phyloP scores from a whole-genome alignment of 2,329 filamentous ascomycete genomes.

The Podosphaera xanthii region DNA sequence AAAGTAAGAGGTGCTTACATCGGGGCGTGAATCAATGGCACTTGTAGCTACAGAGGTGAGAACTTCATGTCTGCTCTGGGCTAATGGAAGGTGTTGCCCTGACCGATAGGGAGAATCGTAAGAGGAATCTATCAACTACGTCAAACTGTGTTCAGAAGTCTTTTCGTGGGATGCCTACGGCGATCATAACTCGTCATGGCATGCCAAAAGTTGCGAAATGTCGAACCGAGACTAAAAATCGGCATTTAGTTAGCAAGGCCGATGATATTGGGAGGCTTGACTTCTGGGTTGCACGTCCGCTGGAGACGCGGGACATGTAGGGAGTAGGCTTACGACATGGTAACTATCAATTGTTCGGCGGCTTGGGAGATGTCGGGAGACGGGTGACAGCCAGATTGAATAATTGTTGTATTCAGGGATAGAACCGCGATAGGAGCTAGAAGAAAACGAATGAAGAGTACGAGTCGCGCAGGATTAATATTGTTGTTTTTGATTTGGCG shows the following conservation, averaged over 20 bases:
- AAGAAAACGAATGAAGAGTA: too few relatives aligned
- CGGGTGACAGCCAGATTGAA: conserved; percentile 6
- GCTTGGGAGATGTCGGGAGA: conserved; percentile 6
- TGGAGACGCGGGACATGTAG: background rate
- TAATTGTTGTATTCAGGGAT: background rate
- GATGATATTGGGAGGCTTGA: conserved; percentile 1
- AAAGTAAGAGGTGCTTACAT: conserved; percentile 57
- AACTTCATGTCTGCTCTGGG: conserved; percentile 57
- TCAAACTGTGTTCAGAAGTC: conserved; percentile 22
- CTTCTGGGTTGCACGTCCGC: background rate
- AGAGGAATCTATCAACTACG: conserved; percentile 45
- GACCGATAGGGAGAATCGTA: conserved; percentile 85
- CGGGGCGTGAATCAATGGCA: conserved; percentile 67
- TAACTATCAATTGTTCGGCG: conserved; percentile 12
- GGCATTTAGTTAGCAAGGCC: background rate
- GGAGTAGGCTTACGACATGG: conserved; percentile 15
- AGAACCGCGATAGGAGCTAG: too few relatives aligned
- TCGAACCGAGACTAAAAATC: conserved; percentile 32
- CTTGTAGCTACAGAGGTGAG: conserved; percentile 71
- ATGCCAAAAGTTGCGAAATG: conserved; percentile 89
- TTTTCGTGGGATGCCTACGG: conserved; percentile 25
- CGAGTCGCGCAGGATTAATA: too few relatives aligned
- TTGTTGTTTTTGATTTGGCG: too few relatives aligned
- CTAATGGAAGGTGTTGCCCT: conserved; percentile 71
- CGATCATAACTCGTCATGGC: conserved; percentile 48